Base-by-base conservation (phyloP, 2,329 filamentous ascomycete species). In the Fusarium clavum region DNA sequence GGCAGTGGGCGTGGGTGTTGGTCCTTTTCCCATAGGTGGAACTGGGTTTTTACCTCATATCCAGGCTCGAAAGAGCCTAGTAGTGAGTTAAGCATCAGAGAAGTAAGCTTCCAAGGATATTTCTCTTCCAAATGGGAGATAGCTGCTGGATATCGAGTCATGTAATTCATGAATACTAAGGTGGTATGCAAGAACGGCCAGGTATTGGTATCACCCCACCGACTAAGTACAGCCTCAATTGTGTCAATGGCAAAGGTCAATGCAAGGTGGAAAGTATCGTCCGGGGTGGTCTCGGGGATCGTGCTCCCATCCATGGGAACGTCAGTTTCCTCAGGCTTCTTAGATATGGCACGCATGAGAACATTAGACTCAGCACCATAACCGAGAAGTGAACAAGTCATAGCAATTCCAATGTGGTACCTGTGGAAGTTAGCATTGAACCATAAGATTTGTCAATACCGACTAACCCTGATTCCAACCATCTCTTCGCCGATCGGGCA, bases 181-280 rank as follows among this genome's bases (percentile, higher is more conserved):
- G 86, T 84, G 0, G 88, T 84, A 69, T 93, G 90, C 0, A 91
- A 73, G 73, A 88, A 91, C 0, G 90, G 85, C 3, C 92, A 80
- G 5, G 88, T 85, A 64, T 90, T 89, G 5, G 83, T 80, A 46
- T 91, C 89, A 0, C 84, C 85, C 29, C 84, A 82, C 1, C 88
- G 83, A 4, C 79, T 77, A 10, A 90, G 81, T 2, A 87, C 82
- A 2, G 87, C 76, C 5, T 78, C 70, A 41, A 86, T 82, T 0
- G 83, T 87, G 4, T 79, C 75, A 34, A 81, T 79, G 2, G 81
- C 79, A 38, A 90, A 80, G 0, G 70, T 58, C 20, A 79, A 79
- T 0, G 83, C 83, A 49, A 78, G 72, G 3, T 71, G 57, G 20
- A 84, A 81, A 0, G 61, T 75, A 6, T 78, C 71, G 5, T 60